Evolutionary conservation across 2,329 filamentous ascomycete species (phyloP).

Genomic region (Parascedosporium putredinis): DNA sequence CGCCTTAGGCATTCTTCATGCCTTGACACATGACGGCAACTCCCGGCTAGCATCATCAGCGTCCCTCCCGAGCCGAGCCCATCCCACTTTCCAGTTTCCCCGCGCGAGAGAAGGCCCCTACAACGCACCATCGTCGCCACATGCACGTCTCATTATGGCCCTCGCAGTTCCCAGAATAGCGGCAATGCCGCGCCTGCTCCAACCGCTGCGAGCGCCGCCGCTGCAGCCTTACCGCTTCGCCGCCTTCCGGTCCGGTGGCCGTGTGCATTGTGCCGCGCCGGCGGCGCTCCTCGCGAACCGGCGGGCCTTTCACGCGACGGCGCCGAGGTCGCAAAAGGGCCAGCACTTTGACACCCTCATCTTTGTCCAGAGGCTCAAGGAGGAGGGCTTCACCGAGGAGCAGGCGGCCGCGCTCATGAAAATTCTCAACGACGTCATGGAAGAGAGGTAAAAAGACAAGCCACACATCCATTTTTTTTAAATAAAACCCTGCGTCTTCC

Average conservation of each 20-base stretch:
- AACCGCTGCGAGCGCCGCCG: not conserved
- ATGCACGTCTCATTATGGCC: slow-evolving; percentile 7
- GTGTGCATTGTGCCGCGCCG: too few relatives aligned
- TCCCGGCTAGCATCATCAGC: not conserved
- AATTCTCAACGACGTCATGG: slow-evolving; percentile 89
- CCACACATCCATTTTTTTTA: too few relatives aligned
- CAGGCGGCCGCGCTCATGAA: slow-evolving; percentile 98
- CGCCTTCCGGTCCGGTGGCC: too few relatives aligned
- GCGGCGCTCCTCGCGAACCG: too few relatives aligned
- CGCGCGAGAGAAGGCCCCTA: not conserved
- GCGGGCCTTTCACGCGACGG: slow-evolving; percentile 65
- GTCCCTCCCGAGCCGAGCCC: not conserved
- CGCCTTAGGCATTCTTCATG: not conserved
- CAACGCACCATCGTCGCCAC: not conserved
- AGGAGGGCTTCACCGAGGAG: slow-evolving; percentile 89
- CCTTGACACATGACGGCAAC: not conserved
- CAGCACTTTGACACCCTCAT: slow-evolving; percentile 98
- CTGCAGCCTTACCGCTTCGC: not conserved
- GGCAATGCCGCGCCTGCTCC: not conserved
- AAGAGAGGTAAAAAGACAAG: slow-evolving; percentile 62
- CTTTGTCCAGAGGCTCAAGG: slow-evolving; percentile 82
- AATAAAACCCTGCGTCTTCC: too few relatives aligned
- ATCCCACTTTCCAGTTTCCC: too few relatives aligned
- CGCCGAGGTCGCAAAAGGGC: slow-evolving; percentile 48
- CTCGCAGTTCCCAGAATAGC: slow-evolving; percentile 9